Percentiles rank a stretch among this genome's conserved stretches.
These are phyloP conservation scores for Lippia alba DNA, from an alignment of 305 asterid genomes.

Conservation along the genomic window DNA sequence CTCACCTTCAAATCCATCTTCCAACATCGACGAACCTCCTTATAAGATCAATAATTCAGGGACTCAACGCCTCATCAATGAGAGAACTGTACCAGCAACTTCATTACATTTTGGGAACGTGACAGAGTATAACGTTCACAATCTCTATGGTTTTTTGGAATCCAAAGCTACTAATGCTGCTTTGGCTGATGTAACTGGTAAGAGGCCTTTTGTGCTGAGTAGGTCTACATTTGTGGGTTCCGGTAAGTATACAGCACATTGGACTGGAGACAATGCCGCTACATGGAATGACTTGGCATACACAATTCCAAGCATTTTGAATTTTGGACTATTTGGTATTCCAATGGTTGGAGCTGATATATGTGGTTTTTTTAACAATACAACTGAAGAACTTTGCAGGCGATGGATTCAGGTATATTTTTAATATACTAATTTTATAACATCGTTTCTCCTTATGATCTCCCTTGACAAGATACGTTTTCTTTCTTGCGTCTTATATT, in stretches of 20 bases:
- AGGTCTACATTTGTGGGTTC: constrained; percentile 90
- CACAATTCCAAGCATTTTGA: constrained; percentile 69
- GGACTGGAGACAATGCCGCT: constrained; percentile 99
- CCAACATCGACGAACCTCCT: no score
- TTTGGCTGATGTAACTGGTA: constrained; percentile 55
- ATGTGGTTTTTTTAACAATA: constrained; percentile 77
- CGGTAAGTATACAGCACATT: constrained; percentile 84
- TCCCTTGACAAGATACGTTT: no score
- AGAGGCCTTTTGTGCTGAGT: constrained; percentile 78
- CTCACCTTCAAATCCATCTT: no score
- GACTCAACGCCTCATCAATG: constrained; percentile 49
- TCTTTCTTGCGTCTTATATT: no score
- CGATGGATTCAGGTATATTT: no score
- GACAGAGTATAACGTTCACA: constrained; percentile 75
- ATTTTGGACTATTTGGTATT: constrained; percentile 81
- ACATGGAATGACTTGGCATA: no score
- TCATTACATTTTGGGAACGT: constrained; percentile 61
- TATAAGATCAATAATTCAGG: no score
- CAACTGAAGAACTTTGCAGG: no score
- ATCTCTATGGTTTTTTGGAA: constrained; percentile 79
- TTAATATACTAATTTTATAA: no score
- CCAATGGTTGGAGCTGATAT: constrained; percentile 98
- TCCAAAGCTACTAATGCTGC: constrained; percentile 70
- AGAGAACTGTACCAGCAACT: constrained; percentile 63
- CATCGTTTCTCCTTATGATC: no score